Evolutionary conservation across 306 rosid genomes (phyloP).

Genomic region (Begonia loranthoides): DNA sequence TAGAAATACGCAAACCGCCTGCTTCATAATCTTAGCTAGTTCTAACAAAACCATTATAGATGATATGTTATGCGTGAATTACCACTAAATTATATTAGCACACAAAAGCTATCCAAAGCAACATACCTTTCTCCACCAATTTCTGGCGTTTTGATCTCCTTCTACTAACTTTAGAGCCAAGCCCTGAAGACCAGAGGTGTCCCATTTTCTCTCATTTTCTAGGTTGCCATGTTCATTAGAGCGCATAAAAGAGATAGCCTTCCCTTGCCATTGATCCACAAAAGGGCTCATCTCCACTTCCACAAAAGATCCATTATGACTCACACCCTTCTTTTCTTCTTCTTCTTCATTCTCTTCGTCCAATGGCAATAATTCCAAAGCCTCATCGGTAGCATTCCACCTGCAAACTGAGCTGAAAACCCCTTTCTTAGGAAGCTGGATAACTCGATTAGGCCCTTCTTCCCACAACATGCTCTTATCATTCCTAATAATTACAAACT

Average conservation of each 20-base stretch:
- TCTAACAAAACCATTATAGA: no score
- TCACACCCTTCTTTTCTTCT: conserved; percentile 6
- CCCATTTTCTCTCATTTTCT: conserved; percentile 47
- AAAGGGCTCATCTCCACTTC: conserved; percentile 60
- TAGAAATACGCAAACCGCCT: no score
- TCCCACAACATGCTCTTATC: conserved; percentile 51
- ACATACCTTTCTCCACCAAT: conserved; percentile 88
- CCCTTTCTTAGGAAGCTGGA: conserved; percentile 47
- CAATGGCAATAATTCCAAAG: conserved; percentile 29
- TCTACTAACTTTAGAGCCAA: conserved; percentile 65
- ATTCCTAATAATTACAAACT: conserved; percentile 32
- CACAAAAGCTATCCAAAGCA: background rate
- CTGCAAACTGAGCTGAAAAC: conserved; percentile 33
- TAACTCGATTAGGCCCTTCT: conserved; percentile 47
- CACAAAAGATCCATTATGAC: conserved; percentile 19
- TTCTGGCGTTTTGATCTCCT: conserved; percentile 73
- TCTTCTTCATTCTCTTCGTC: conserved; percentile 9
- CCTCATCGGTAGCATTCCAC: conserved; percentile 44
- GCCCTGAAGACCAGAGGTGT: conserved; percentile 66
- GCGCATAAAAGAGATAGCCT: conserved; percentile 48
- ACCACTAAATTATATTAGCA: no score
- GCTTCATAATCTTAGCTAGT: no score
- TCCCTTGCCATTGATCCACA: conserved; percentile 91
- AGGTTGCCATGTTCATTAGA: conserved; percentile 45
- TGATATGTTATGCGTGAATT: no score